Conservation (phyloP, 2,329 filamentous ascomycete species). For the Falciphora oryzae region DNA sequence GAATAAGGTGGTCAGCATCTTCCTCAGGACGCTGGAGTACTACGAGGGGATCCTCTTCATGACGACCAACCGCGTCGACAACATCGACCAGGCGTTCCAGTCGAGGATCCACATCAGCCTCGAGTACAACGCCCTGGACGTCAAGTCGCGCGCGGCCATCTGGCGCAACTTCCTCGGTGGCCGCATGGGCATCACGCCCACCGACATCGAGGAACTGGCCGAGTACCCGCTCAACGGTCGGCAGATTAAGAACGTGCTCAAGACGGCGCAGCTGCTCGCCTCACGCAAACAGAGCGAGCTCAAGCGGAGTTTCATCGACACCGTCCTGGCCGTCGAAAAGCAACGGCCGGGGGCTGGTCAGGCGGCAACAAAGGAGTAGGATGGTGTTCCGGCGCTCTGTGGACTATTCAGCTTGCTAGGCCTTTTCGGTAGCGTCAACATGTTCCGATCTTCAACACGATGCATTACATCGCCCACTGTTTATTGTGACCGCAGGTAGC, state of each 20-base stretch:
- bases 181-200: slow-evolving; percentile 23
- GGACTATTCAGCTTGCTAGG: too few relatives aligned
- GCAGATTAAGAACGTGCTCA: slow-evolving; percentile 32
- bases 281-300: slow-evolving; percentile 29
- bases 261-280: slow-evolving; percentile 26
- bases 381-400: background rate
- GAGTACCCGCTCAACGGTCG: slow-evolving; percentile 29
- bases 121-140: slow-evolving; percentile 37
- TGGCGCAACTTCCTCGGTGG: slow-evolving; percentile 35
- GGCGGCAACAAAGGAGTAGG: background rate
- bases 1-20: slow-evolving; percentile 34
- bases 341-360: slow-evolving; percentile 16
- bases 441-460: too few relatives aligned
- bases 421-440: too few relatives aligned
- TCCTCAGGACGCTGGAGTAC: slow-evolving; percentile 39
- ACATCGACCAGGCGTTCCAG: slow-evolving; percentile 42
- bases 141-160: slow-evolving; percentile 25
- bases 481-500: too few relatives aligned
- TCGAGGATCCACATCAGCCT: slow-evolving; percentile 43
- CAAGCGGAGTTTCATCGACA: slow-evolving; percentile 24
- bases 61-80: slow-evolving; percentile 39
- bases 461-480: too few relatives aligned
- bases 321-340: slow-evolving; percentile 19
- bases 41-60: slow-evolving; percentile 44
- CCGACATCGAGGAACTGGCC: slow-evolving; percentile 32